phyloP scores from a whole-genome alignment of 2,329 filamentous ascomycete species.

The Calonectria pseudoturangicola region DNA sequence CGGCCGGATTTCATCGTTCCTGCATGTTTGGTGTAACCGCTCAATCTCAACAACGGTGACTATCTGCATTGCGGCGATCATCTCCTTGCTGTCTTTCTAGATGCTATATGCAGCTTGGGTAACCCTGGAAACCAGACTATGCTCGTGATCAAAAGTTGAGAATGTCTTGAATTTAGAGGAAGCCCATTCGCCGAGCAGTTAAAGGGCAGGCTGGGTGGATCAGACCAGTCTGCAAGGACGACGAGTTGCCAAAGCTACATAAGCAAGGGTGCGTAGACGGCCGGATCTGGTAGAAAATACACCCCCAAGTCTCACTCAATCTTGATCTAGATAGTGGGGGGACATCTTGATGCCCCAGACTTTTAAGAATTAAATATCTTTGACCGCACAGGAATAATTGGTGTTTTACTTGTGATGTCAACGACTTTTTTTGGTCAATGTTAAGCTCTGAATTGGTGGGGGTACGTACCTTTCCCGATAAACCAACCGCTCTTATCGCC shows the following conservation, averaged over 20 bases:
- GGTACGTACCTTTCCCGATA: conserved; percentile 52
- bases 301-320: background rate
- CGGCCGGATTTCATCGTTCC: background rate
- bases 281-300: conserved; percentile 11
- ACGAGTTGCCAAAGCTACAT: conserved; percentile 40
- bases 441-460: background rate
- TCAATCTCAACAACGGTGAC: background rate
- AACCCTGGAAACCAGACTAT: conserved; percentile 22
- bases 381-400: conserved; percentile 7
- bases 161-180: conserved; percentile 47
- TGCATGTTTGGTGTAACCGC: conserved; percentile 1
- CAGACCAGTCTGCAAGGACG: conserved; percentile 51
- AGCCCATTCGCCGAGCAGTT: conserved; percentile 26
- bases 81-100: conserved; percentile 23
- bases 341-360: conserved; percentile 6
- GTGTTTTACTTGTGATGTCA: conserved; percentile 30
- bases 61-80: conserved; percentile 19
- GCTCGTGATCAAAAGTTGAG: conserved; percentile 25
- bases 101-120: conserved; percentile 2
- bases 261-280: conserved; percentile 46
- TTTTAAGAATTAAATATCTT: background rate
- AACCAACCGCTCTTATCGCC: conserved; percentile 52
- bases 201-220: conserved; percentile 41
- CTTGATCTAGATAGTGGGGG: conserved; percentile 13
- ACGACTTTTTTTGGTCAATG: background rate